Conservation (phyloP, 768 basidiomycete genomes). For the Leucosporidium yakuticum region DNA sequence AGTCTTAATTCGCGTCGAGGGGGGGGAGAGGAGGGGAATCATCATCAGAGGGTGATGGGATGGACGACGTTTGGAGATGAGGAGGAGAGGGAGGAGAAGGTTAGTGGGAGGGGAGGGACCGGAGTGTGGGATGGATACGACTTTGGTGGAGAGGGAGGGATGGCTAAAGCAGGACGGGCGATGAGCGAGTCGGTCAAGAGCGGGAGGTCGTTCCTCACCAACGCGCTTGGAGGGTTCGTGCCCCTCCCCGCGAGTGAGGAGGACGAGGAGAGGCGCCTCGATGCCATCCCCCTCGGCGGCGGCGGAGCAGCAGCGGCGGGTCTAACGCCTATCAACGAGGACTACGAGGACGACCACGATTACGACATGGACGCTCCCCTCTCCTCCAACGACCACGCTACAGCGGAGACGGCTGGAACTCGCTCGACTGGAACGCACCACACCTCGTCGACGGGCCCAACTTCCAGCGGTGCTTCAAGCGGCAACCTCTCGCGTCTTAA, state of each 20-base stretch:
- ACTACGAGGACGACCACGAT: constrained; percentile 17
- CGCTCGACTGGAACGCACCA: constrained; percentile 18
- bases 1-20: background rate
- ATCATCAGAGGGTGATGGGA: background rate
- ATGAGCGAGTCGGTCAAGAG: background rate
- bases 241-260: background rate
- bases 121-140: constrained; percentile 23
- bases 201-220: constrained; percentile 16
- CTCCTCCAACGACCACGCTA: constrained; percentile 7
- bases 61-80: constrained; percentile 23
- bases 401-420: constrained; percentile 12
- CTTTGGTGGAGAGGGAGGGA: background rate
- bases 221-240: constrained; percentile 27
- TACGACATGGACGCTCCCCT: background rate
- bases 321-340: constrained; percentile 24
- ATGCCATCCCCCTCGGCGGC: background rate
- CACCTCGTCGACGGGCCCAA: constrained; percentile 12
- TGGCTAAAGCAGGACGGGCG: background rate
- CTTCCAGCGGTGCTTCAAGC: background rate
- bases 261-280: background rate
- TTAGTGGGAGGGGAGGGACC: constrained; percentile 6
- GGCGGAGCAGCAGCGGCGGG: background rate
- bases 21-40: background rate
- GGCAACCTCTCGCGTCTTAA: constrained; percentile 1
- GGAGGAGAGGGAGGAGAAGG: background rate